phyloP scores from a whole-genome alignment of 1,284 basidiomycete genomes.

The Malassezia vespertilionis region DNA sequence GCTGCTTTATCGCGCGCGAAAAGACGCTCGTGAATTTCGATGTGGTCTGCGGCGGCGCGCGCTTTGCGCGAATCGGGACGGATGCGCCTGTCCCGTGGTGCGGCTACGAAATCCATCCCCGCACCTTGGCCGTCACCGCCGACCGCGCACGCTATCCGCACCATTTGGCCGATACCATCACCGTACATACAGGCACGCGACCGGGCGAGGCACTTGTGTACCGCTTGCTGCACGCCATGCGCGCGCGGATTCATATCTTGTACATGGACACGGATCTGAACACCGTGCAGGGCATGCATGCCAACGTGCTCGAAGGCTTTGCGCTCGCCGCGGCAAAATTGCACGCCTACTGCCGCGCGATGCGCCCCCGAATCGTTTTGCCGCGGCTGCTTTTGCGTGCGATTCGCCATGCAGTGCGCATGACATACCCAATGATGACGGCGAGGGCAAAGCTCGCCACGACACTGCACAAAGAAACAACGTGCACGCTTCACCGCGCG shows the following conservation, averaged over 20 bases:
- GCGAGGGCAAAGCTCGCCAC: constrained; percentile 8
- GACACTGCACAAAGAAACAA: constrained; percentile 8
- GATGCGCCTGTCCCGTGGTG: constrained; percentile 40
- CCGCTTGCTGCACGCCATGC: constrained; percentile 24
- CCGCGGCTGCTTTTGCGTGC: constrained; percentile 14
- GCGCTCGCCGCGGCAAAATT: constrained; percentile 78
- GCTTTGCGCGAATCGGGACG: constrained; percentile 33
- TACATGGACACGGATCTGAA: constrained; percentile 70
- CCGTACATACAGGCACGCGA: constrained; percentile 36
- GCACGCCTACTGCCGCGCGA: constrained; percentile 61
- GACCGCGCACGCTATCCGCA: constrained; percentile 25
- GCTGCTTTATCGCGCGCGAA: constrained; percentile 72
- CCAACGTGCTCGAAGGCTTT: constrained; percentile 78
- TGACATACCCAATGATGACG: constrained; percentile 18
- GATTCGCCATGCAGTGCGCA: constrained; percentile 18
- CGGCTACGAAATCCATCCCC: constrained; percentile 29
- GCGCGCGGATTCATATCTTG: constrained; percentile 54
- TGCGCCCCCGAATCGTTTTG: constrained; percentile 45
- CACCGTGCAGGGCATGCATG: constrained; percentile 55
- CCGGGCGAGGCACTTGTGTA: constrained; percentile 35
- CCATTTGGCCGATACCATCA: constrained; percentile 44
- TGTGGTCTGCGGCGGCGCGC: constrained; percentile 59
- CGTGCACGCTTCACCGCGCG: constrained; percentile 14
- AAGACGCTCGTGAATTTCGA: constrained; percentile 80
- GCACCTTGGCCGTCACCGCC: constrained; percentile 25